A percentile compares a stretch with the other conserved stretches of the same genome.
Evolutionary conservation across 768 basidiomycete species (phyloP).

Genomic region (Ephemerocybe angulata): DNA sequence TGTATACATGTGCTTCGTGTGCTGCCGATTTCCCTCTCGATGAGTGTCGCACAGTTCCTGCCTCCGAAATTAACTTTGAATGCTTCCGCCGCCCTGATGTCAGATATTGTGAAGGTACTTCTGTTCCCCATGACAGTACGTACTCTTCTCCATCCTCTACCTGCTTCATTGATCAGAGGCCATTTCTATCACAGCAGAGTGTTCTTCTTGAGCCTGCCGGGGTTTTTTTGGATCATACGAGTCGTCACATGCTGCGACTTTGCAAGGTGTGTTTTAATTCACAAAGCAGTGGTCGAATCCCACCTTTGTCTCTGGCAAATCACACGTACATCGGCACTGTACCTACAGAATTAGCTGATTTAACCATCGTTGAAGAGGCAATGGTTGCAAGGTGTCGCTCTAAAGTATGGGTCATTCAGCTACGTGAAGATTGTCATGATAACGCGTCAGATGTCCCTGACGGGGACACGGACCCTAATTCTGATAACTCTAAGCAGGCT

Average conservation of each 20-base stretch:
- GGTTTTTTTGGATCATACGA: neutral
- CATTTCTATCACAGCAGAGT: neutral
- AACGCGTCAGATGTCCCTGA: too few relatives aligned
- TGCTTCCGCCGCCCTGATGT: neutral
- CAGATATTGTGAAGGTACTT: neutral
- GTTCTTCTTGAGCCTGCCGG: neutral
- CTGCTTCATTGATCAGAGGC: neutral
- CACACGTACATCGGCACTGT: conserved; percentile 19
- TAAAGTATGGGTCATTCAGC: conserved; percentile 33
- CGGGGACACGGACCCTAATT: conserved; percentile 18
- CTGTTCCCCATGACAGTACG: neutral
- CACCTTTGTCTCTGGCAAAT: conserved; percentile 30
- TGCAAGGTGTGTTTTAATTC: neutral
- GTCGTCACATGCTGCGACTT: neutral
- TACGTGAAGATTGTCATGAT: too few relatives aligned
- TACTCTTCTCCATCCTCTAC: neutral
- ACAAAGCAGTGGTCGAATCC: conserved; percentile 15
- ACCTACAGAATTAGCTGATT: conserved; percentile 23
- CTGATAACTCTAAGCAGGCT: conserved; percentile 1
- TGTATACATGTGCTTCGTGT: neutral
- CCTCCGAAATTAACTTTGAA: neutral
- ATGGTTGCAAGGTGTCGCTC: conserved; percentile 36
- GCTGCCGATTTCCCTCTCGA: neutral
- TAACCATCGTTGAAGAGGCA: conserved; percentile 25
- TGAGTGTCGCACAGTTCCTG: neutral